These are phyloP conservation scores for Candolleomyces eurysporus DNA, from an alignment of 768 basidiomycete genomes.

Conservation along the genomic window DNA sequence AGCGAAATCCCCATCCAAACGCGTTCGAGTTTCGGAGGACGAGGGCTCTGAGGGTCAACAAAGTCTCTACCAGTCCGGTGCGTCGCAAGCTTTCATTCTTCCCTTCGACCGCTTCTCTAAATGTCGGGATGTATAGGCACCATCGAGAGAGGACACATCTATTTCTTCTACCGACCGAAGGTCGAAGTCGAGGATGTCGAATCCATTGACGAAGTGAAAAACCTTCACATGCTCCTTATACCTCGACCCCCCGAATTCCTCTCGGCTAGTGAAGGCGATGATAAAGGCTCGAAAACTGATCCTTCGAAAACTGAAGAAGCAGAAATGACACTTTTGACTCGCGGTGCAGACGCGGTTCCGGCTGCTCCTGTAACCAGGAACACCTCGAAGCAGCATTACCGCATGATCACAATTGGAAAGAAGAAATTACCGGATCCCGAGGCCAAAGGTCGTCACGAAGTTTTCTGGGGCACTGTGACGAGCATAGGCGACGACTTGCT, in stretches of 20 bases:
- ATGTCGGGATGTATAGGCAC: slow-evolving; percentile 33
- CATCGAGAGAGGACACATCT: slow-evolving; percentile 59
- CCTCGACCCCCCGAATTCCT: slow-evolving; percentile 50
- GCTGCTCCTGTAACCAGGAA: slow-evolving; percentile 29
- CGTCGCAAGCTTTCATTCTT: background rate
- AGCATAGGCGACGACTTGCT: slow-evolving; percentile 51
- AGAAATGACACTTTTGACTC: slow-evolving; percentile 41
- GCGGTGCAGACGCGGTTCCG: slow-evolving; percentile 51
- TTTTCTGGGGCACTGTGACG: slow-evolving; percentile 52
- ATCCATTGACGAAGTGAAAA: slow-evolving; percentile 43
- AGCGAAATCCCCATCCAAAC: background rate
- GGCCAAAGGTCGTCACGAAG: slow-evolving; percentile 39
- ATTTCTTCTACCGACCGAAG: slow-evolving; percentile 54
- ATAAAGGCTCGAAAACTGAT: slow-evolving; percentile 11
- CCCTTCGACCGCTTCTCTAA: background rate
- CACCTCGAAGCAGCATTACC: slow-evolving; percentile 42
- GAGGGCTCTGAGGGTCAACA: background rate
- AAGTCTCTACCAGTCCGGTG: slow-evolving; percentile 19
- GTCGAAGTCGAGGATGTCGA: background rate
- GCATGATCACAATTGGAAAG: slow-evolving; percentile 54
- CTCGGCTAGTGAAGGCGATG: slow-evolving; percentile 8
- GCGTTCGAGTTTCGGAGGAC: background rate
- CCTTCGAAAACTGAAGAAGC: slow-evolving; percentile 23
- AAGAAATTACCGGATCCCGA: slow-evolving; percentile 55
- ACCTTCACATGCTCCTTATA: slow-evolving; percentile 59